Percentiles rank a stretch among this genome's conserved stretches.
Conservation (phyloP, 1,139 yeast species). For the Suhomyces terraborum region DNA sequence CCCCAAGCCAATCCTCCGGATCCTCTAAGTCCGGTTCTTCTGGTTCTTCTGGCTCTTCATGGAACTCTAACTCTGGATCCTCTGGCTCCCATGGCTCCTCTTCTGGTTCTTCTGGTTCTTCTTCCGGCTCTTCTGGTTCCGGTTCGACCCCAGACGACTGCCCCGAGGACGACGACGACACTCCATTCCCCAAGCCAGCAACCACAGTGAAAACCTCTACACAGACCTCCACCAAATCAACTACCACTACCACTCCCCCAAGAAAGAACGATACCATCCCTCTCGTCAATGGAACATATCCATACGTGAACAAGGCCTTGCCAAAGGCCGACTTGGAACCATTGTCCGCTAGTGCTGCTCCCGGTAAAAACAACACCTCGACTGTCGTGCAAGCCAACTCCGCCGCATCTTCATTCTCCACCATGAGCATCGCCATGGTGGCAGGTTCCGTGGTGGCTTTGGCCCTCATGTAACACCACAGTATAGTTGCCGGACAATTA, state of each 20-base stretch:
- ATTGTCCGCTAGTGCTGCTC: slow-evolving; percentile 6
- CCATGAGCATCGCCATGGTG: slow-evolving; percentile 11
- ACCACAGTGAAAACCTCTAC: slow-evolving; percentile 6
- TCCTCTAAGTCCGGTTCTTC: neutral
- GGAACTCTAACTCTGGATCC: neutral
- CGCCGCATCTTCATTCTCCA: slow-evolving; percentile 7
- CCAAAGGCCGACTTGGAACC: slow-evolving; percentile 6
- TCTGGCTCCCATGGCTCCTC: neutral
- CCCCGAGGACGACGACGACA: slow-evolving; percentile 10
- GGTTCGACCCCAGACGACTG: slow-evolving; percentile 1
- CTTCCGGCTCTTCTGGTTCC: slow-evolving; percentile 1
- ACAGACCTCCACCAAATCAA: slow-evolving; percentile 7
- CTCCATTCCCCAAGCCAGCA: slow-evolving; percentile 8
- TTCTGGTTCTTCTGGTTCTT: slow-evolving; percentile 2
- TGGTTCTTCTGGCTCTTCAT: neutral
- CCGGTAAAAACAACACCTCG: slow-evolving; percentile 7
- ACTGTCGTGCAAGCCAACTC: slow-evolving; percentile 6
- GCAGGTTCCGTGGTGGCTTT: slow-evolving; percentile 16
- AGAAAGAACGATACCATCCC: neutral
- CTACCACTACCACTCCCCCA: slow-evolving; percentile 9
- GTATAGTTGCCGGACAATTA: slow-evolving; percentile 26
- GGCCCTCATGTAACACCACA: slow-evolving; percentile 16
- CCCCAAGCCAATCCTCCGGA: neutral
- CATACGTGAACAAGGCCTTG: slow-evolving; percentile 8
- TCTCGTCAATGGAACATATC: slow-evolving; percentile 3